Evolutionary conservation across 768 basidiomycete genomes (phyloP), one percentile per base, ranked within the genome.

Genomic region (Amanita muscaria): DNA sequence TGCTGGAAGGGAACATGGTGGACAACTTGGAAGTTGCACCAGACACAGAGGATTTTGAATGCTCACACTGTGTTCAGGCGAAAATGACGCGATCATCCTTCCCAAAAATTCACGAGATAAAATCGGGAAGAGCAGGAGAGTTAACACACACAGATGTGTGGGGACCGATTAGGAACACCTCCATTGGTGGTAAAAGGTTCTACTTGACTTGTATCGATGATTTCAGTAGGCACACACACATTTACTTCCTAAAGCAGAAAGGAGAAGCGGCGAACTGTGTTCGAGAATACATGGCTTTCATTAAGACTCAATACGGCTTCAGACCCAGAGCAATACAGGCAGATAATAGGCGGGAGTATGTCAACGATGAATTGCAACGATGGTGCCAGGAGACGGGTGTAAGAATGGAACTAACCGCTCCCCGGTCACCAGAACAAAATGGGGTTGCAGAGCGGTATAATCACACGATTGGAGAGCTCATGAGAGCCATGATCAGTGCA

Each of bases 381-480:
- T 59, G 51, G 22, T 59, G 55, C 27, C 25, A 19, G 0, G 3
- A 40, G 0, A 46, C 53, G 0, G 60, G 64, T 0, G 60, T 67
- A 1, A 44, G 56, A 1, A 16, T 59, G 0, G 53, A 67, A n/a
- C 50, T 48, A 0, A 65, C 59, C 0, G 52, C 53, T 0, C 61
- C 61, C 0, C 57, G 64, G 16, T 53, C 56, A 3, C 62, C 61
- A 0, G 34, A 51, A 9, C 59, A 67, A 25, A 65, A 65, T 27
- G 58, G 66, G 0, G 40, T 65, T 1, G 64, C 63, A 0, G 64
- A 71, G 25, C 25, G 56, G 1, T 42, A 49, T 5, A 65, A 62
- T 40, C 7, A 44, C 6, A 59, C 57, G 0, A 32, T 63, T 0
- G 12, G 58, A 0, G 53, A 63, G 7, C 18, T 61, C 1, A 48